Base-by-base conservation (phyloP, 495 filamentous ascomycete species). In the Penicillium lagena region DNA sequence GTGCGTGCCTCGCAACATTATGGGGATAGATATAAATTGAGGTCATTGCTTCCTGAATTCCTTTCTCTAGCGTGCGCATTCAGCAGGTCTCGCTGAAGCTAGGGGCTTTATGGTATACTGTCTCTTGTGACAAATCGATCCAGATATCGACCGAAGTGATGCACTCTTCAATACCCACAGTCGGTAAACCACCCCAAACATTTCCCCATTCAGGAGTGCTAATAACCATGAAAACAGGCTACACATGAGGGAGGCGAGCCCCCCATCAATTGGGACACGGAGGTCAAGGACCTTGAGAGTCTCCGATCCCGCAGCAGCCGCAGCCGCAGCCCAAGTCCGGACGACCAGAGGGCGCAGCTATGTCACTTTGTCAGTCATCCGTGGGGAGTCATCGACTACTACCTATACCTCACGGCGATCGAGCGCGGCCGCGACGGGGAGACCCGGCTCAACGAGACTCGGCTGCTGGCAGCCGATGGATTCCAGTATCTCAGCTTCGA, bases 381-480 rank as follows among this genome's bases (percentile, higher is more conserved):
- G 12, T 70, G 60, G 64, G 45, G 55, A 7, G 45, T 65, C 30
- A 43, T 65, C 13, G 66, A 70, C 52, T 68, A 66, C 38, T 46
- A 65, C 15, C 36, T 70, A 14, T 68, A 64, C 40, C 59, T 70
- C 5, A 37, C 46, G 13, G 30, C 41, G 22, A 45, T 59, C 12
- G 64, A 70, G 28, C 35, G 35, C 3, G 46, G 40, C 13, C 50
- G 40, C 34, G 50, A 59, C 17, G 17, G 14, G 9, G 8, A 45
- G 10, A 30, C 30, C 4, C 47, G 62, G 14, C 43, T 46, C 2
- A 48, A 55, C 9, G 39, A 56, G 14, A 51, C 49, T 46, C 52
- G 53, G 37, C 37, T 68, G 11, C 46, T 55, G 11, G 57, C 64
- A 28, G 57, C 46, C 5, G 22, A 49, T 7, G 59, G 63, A 5